These are phyloP conservation scores for Suhomyces coccinellae DNA, from an alignment of 1,139 yeast genomes.

Conservation along the genomic window DNA sequence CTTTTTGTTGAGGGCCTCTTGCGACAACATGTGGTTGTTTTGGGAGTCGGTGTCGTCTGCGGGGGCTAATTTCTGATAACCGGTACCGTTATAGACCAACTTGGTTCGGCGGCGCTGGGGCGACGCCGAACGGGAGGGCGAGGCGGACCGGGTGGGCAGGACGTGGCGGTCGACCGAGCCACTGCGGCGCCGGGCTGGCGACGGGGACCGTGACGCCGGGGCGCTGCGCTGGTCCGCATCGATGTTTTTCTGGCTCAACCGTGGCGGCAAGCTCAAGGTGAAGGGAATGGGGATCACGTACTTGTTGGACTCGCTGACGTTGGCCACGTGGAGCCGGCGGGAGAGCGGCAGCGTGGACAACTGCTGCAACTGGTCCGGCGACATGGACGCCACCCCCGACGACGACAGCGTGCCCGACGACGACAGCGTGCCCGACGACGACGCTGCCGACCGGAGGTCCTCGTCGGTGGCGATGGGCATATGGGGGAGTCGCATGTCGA, in stretches of 20 bases:
- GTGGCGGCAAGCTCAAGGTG: conserved; percentile 45
- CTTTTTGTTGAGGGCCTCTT: conserved; percentile 6
- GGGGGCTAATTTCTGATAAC: conserved; percentile 37
- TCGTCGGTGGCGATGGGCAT: conserved; percentile 23
- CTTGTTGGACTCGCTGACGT: conserved; percentile 22
- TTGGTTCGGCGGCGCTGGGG: conserved; percentile 22
- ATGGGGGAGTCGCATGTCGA: conserved; percentile 27
- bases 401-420: conserved; percentile 14
- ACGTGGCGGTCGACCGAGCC: conserved; percentile 2
- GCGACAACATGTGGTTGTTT: background rate
- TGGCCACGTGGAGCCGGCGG: conserved; percentile 37
- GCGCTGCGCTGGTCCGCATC: conserved; percentile 6
- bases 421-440: conserved; percentile 14
- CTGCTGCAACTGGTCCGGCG: conserved; percentile 30
- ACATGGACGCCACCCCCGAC: conserved; percentile 14
- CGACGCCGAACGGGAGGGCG: conserved; percentile 13
- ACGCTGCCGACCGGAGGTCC: conserved; percentile 23
- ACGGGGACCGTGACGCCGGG: conserved; percentile 7
- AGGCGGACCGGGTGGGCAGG: conserved; percentile 15
- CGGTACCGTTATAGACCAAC: conserved; percentile 39
- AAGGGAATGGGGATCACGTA: conserved; percentile 49
- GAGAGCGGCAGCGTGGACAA: conserved; percentile 41
- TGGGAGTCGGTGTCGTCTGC: conserved; percentile 23
- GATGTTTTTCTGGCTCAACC: conserved; percentile 33
- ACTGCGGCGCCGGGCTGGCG: conserved; percentile 16